Evolutionary conservation across 169 alveolate genomes (phyloP).

Genomic region (Cyclospora cayetanensis): DNA sequence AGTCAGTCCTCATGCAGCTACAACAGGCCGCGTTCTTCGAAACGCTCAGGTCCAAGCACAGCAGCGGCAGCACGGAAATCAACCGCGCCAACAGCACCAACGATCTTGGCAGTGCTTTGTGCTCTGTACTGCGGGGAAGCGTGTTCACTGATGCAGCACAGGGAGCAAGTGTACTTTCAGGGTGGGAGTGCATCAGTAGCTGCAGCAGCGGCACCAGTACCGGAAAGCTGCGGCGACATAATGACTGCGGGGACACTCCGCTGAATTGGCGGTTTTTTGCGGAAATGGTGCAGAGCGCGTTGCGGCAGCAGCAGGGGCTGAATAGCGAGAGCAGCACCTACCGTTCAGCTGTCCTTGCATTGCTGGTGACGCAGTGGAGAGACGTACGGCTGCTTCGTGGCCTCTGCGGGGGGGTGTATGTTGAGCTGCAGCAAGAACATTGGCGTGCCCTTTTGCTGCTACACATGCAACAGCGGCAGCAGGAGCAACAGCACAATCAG

Average conservation of each 20-base stretch:
- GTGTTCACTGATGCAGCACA: background rate
- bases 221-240: background rate
- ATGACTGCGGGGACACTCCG: slow-evolving; percentile 6
- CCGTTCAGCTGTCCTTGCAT: background rate
- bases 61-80: background rate
- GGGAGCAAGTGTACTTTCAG: background rate
- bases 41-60: too few species aligned
- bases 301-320: background rate
- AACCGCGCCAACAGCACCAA: slow-evolving; percentile 17
- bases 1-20: slow-evolving; percentile 22
- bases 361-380: slow-evolving; percentile 21
- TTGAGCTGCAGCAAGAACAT: slow-evolving; percentile 23
- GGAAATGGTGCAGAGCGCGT: background rate
- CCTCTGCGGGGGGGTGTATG: slow-evolving; percentile 42
- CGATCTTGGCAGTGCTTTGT: background rate
- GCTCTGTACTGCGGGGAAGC: background rate
- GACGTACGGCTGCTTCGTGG: slow-evolving; percentile 33
- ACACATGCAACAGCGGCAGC: slow-evolving; percentile 39
- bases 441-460: slow-evolving; percentile 26
- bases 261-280: slow-evolving; percentile 39
- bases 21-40: background rate
- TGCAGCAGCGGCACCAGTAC: slow-evolving; percentile 1
- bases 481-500: too few species aligned
- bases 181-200: slow-evolving; percentile 37
- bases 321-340: background rate